Base-by-base conservation (phyloP, 306 rosid genomes). In the Vicia faba region DNA sequence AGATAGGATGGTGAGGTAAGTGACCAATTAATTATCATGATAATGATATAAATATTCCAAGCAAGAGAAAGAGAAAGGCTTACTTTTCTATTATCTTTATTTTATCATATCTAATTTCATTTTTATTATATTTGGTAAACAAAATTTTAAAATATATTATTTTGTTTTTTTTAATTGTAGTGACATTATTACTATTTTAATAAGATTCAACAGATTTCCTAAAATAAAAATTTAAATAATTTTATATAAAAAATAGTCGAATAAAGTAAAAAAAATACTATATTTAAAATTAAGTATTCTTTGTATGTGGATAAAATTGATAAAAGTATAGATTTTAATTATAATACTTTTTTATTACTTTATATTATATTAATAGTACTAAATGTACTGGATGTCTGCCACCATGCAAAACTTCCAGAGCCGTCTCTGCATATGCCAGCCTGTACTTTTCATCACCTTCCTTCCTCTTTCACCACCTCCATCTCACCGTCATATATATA, bases 341-440 rank as follows among this genome's bases (percentile, higher is more conserved):
- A n/a, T n/a, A 5, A 44, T 44, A n/a, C n/a, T n/a, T 1, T 5
- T 44, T 15, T 48, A 48, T 3, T 48, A 7, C 5, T 3, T 15
- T 33, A 7, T 15, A 3, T 7, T 15, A 15, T 14, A 48, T 50
- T 8, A 50, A 50, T 0, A 13, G 15, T 43, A 43, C 15, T 1
- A 3, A 50, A 50, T 19, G 15, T 23, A 53, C 16, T 25, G 3
- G 59, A 11, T 71, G 53, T 40, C 43, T 36, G 13, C 45, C 54
- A 18, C 39, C 35, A 46, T 69, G 25, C 26, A 70, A 70, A 54
- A 43, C 49, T 55, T 60, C 45, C 40, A 26, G 45, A 41, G 39
- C 41, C 19, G 67, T 39, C 50, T 72, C 31, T 59, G 66, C 41
- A 59, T 72, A 28, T 73, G 75, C 72, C 82, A 73, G 75, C 51